A percentile compares a stretch with the other conserved stretches of the same genome.
Evolutionary conservation across 2,329 filamentous ascomycete genomes (phyloP).

Genomic region (Cytospora leucostoma): DNA sequence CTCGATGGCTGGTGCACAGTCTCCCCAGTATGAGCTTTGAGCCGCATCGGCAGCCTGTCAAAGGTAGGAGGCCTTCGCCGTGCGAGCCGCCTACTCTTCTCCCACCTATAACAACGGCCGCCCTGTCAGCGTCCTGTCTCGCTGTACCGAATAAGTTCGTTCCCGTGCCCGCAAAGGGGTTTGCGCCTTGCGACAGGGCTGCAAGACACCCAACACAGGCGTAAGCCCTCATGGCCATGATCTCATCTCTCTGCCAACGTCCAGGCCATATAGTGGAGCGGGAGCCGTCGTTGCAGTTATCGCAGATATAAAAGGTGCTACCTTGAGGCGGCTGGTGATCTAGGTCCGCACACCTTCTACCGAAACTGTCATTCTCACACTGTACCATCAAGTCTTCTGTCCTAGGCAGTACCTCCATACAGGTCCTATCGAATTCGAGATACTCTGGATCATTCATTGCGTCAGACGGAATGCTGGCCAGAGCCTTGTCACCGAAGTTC

Average conservation of each 20-base stretch:
- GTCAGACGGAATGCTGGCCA: neutral
- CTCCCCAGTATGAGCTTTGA: neutral
- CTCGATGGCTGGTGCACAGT: neutral
- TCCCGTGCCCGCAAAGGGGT: neutral
- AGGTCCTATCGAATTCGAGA: neutral
- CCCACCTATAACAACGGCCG: neutral
- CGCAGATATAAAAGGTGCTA: neutral
- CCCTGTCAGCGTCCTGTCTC: neutral
- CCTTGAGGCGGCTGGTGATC: neutral
- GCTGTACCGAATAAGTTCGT: neutral
- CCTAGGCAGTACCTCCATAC: neutral
- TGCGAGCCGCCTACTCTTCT: neutral
- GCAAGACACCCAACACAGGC: neutral
- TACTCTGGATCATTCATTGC: neutral
- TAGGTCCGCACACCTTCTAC: neutral
- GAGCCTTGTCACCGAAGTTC: neutral
- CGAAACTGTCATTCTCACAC: neutral
- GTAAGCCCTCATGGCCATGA: constrained; percentile 6
- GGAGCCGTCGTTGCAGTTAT: neutral
- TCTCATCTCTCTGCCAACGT: neutral
- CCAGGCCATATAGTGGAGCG: neutral
- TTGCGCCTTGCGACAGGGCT: neutral
- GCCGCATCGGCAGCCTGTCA: constrained; percentile 1
- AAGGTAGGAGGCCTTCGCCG: neutral
- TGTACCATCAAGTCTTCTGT: neutral